Evolutionary conservation across 1,284 basidiomycete species (phyloP), one percentile per base, ranked within the genome.

Genomic region (Heimioporus punctisporus): DNA sequence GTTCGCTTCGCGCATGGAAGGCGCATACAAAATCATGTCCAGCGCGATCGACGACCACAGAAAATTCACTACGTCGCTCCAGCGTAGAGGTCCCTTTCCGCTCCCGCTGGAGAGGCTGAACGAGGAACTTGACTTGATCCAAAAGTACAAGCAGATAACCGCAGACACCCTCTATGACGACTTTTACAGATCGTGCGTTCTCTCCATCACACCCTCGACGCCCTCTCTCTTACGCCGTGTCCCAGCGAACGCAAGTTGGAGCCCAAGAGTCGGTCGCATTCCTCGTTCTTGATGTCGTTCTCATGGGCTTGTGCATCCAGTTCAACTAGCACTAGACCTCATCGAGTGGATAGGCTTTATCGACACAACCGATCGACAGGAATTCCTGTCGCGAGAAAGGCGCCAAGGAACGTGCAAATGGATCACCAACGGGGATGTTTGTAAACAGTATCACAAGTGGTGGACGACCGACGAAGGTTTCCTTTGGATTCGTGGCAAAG

Each of bases 401-500:
- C 60, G 63, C 9, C 49, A 63, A 50, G 65, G 56, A 44, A 70
- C 64, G 5, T 70, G 66, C 28, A 48, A 53, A 27, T 66, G 64
- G 68, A 44, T 66, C 27, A 56, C 66, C 42, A 48, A 66, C 23
- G 41, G 34, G 23, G 51, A 64, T 30, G n/a, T 62, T 27, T 66
- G 65, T 40, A 50, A 48, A 26, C 31, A 34, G n/a, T 69, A 65
- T 19, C 50, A 64, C n/a, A 58, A 61, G 10, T 66, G 67, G 67
- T 30, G 61, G 52, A 54, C 45, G 19, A 50, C 59, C 5, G 55
- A 50, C 25, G 48, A 56, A 28, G 61, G 65, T 2, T 68, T 66
- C n/a, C 56, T 70, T 39, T 66, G 67, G 64, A 62, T 66, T 50
- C 43, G 56, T 43, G 67, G 64, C 25, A 56, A 57, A 63, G 55